phyloP scores from a whole-genome alignment of 495 filamentous ascomycete genomes.

The Clavariopsis aquatica region DNA sequence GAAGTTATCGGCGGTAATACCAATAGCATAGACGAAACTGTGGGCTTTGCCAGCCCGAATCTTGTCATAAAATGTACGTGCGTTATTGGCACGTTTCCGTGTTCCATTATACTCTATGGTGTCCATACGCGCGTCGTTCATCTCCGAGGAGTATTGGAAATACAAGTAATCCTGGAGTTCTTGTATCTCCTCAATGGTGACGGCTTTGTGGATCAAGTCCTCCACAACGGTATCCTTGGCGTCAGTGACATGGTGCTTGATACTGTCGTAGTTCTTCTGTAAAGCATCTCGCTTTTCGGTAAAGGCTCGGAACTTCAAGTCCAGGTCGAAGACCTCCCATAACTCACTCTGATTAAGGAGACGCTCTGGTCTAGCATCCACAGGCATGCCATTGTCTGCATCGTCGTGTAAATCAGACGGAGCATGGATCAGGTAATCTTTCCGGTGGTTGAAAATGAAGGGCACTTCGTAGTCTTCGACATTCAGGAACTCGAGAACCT shows the following conservation, averaged over 20 bases:
- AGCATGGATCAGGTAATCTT: conserved; percentile 95
- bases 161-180: conserved; percentile 96
- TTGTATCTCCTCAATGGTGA: conserved; percentile 88
- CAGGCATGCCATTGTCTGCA: conserved; percentile 56
- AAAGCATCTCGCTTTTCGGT: conserved; percentile 85
- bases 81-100: conserved; percentile 78
- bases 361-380: conserved; percentile 71
- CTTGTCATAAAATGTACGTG: conserved; percentile 74
- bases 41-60: conserved; percentile 78
- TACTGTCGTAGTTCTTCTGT: conserved; percentile 70
- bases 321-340: conserved; percentile 90
- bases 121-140: conserved; percentile 67
- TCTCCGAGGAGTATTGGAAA: conserved; percentile 82
- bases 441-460: conserved; percentile 96
- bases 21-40: conserved; percentile 81
- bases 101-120: conserved; percentile 53
- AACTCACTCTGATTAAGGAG: conserved; percentile 88
- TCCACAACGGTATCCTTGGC: conserved; percentile 67
- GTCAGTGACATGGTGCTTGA: conserved; percentile 58
- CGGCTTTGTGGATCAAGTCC: conserved; percentile 73
- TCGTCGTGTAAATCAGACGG: conserved; percentile 70
- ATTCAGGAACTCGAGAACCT: conserved; percentile 93
- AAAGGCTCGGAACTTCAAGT: conserved; percentile 89
- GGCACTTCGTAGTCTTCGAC: conserved; percentile 92
- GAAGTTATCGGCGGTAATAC: conserved; percentile 84